Evolutionary conservation across 306 rosid species (phyloP).

Genomic region (Dalbergia cultrata): DNA sequence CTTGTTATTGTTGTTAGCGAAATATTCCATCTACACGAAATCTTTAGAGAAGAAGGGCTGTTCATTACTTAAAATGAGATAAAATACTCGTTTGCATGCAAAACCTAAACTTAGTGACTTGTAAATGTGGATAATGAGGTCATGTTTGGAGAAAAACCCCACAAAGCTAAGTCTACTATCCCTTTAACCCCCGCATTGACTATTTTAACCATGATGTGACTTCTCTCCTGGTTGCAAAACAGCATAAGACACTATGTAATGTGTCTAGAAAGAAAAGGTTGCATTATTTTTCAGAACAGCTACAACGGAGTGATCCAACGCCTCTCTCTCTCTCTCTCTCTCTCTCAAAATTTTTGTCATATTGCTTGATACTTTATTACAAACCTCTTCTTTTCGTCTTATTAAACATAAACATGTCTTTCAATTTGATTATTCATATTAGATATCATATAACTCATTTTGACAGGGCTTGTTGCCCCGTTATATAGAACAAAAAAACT

Average conservation of each 20-base stretch:
- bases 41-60: background rate
- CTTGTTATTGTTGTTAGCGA: constrained; percentile 32
- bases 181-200: constrained; percentile 63
- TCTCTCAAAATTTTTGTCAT: no score
- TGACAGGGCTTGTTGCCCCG: no score
- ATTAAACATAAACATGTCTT: no score
- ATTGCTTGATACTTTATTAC: background rate
- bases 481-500: no score
- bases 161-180: constrained; percentile 32
- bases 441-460: no score
- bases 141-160: constrained; percentile 51
- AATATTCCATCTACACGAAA: constrained; percentile 50
- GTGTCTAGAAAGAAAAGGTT: constrained; percentile 40
- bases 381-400: no score
- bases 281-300: background rate
- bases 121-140: constrained; percentile 58
- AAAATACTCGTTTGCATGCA: background rate
- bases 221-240: constrained; percentile 17
- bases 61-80: constrained; percentile 13
- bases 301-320: background rate
- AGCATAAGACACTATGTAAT: background rate
- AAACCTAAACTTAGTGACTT: constrained; percentile 41
- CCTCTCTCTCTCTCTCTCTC: background rate
- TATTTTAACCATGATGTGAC: constrained; percentile 46
- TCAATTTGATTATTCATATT: no score